Evolutionary conservation across 1,139 yeast species (phyloP), one percentile per base, ranked within the genome.

Genomic region (Debaryomyces nepalensis): DNA sequence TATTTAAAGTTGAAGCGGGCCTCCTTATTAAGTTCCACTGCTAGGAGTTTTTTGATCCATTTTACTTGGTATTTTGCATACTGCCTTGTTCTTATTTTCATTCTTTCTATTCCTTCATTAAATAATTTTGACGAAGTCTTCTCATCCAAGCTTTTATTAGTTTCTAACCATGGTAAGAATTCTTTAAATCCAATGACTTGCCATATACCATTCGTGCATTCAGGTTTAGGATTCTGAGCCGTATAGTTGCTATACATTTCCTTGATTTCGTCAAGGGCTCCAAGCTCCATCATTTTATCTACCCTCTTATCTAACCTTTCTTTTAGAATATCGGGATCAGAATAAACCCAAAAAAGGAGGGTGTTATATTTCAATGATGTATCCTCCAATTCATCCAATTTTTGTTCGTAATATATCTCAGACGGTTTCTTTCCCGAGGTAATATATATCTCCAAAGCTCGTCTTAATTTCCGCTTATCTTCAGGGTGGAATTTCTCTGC

Each of bases 101-200:
- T 93, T 22, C 79, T 69, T 11, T 81, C 86, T 2, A 86, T 68
- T 6, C 95, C 82, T 5, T 66, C 64, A 1, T 55, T 55, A 43
- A 82, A 71, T 3, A 64, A 48, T 15, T 4, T 34, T 24, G 33
- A 33, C 2, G 16, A 4, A 21, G 47, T 51, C 5, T 26, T 12
- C 20, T 48, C 41, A 5, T 29, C n/a, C 32, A 16, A 16, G 6
- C 12, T 16, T 10, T 12, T n/a, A 4, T 57, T 59, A 5, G 50
- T 45, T 23, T 65, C 53, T 4, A 93, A 62, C 85, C 90, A 91
- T 0, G 96, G 96, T 29, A 90, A 61, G 58, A 93, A 91, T 60
- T 93, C 98, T 57, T 89, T 88, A 61, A 89, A 93, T 1, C 99
- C 99, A 54, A 93, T 90, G 1, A 89, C 97, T 63, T 93, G 99